Evolutionary conservation across 805 yeast genomes (phyloP).

Genomic region (Yueomyces sp.): DNA sequence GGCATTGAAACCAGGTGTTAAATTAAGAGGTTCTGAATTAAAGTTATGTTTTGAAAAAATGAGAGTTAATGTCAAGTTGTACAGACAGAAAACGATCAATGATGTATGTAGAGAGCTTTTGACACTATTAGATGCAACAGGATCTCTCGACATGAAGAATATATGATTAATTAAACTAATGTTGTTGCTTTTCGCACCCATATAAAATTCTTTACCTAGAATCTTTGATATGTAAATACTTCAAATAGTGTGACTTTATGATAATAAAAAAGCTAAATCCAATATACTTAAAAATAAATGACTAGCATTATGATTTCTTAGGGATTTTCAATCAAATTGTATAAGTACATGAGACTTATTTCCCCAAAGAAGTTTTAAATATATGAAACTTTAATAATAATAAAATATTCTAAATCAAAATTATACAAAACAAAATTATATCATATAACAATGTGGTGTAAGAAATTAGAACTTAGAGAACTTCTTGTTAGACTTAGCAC

Average conservation of each 20-base stretch:
- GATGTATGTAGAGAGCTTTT: conserved; percentile 24
- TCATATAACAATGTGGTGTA: neutral
- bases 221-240: no score
- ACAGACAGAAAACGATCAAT: conserved; percentile 26
- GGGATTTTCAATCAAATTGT: no score
- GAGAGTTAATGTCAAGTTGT: conserved; percentile 38
- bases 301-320: no score
- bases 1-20: conserved; percentile 27
- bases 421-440: neutral
- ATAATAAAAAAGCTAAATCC: no score
- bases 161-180: no score
- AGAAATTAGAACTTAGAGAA: conserved; percentile 82
- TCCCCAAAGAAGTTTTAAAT: conserved; percentile 6
- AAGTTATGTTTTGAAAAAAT: conserved; percentile 47
- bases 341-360: conserved; percentile 9
- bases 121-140: neutral
- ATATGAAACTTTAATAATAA: neutral
- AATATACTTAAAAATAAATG: no score
- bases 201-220: no score
- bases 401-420: neutral
- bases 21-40: conserved; percentile 52
- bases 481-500: conserved; percentile 81
- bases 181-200: no score
- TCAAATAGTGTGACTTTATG: no score
- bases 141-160: neutral